Evolutionary conservation across 2,329 filamentous ascomycete species (phyloP), one percentile per base, ranked within the genome.

Genomic region (Pseudocercospora macadamiae): DNA sequence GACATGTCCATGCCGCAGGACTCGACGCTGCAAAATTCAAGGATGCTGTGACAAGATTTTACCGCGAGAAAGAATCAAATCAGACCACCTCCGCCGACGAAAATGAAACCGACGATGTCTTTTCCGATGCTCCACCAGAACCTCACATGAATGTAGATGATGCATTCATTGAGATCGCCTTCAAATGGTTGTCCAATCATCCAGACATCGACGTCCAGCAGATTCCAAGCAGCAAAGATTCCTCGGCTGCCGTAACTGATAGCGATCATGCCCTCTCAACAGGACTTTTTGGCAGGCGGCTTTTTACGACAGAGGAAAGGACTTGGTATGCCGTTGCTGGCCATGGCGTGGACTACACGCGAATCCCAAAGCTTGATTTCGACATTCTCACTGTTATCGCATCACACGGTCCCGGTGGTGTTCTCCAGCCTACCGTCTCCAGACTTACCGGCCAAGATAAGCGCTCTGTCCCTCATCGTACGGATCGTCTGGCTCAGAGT

Each of bases 311-410:
- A 5, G 76, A 82, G 62, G 79, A 84, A 53, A 77, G 83, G 32
- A 80, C 82, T 23, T 88, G 86, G 84, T 76, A 81, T 56, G 82
- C 84, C 7, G 74, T 88, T 51, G 78, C 85, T 10, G 85, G 85
- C 1, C 86, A 88, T 71, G 79, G 79, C 18, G 79, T 81, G 21
- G 85, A 88, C 65, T 73, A 77, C 14, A 78, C 76, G 48, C 82
- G 80, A 60, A 74, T 87, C 3, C 77, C 82, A 1, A 72, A 74
- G 0, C 75, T 81, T 54, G 83, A 87, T 63, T 87, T 86, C 62
- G 74, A 76, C 10, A 73, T 85, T 16, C 73, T 88, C 1, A 83
- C 82, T 8, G 79, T 86, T 52, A 86, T 88, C 62, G 84, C 83
- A 5, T 78, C 80, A 8, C 75, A 75, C 55, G 82, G 84, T 42